Evolutionary conservation across 352 stramenopile species (phyloP).

Genomic region (Globisporangium spinosum): DNA sequence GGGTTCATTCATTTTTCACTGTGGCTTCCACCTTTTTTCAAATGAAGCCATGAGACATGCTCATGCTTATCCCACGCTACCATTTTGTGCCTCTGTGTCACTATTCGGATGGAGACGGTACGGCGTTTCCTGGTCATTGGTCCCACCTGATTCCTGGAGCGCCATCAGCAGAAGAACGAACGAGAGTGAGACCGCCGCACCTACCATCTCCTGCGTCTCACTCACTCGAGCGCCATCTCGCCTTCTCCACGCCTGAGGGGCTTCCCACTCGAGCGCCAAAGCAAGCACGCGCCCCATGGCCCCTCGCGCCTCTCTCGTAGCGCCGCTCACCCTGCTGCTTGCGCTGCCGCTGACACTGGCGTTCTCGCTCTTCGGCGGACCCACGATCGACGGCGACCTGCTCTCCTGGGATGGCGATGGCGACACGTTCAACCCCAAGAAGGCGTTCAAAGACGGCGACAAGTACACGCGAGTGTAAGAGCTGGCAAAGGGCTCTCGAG

Average conservation of each 20-base stretch:
- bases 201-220: neutral
- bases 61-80: neutral
- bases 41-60: neutral
- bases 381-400: constrained; percentile 38
- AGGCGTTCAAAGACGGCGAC: constrained; percentile 44
- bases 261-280: neutral
- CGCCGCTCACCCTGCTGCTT: constrained; percentile 2
- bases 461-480: constrained; percentile 49
- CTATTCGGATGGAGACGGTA: constrained; percentile 8
- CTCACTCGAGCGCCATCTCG: neutral
- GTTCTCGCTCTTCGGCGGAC: constrained; percentile 40
- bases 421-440: constrained; percentile 35
- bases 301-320: neutral
- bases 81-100: neutral
- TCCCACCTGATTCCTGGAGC: constrained; percentile 11
- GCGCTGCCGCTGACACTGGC: constrained; percentile 13
- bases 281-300: neutral
- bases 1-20: neutral
- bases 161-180: constrained; percentile 4
- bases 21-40: neutral
- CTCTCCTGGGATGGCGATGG: constrained; percentile 59
- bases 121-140: neutral
- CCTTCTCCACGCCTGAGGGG: neutral
- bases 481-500: too few species aligned
- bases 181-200: neutral